Conservation (phyloP, 1,284 basidiomycete species). For the Stygiomarasmius scandens region DNA sequence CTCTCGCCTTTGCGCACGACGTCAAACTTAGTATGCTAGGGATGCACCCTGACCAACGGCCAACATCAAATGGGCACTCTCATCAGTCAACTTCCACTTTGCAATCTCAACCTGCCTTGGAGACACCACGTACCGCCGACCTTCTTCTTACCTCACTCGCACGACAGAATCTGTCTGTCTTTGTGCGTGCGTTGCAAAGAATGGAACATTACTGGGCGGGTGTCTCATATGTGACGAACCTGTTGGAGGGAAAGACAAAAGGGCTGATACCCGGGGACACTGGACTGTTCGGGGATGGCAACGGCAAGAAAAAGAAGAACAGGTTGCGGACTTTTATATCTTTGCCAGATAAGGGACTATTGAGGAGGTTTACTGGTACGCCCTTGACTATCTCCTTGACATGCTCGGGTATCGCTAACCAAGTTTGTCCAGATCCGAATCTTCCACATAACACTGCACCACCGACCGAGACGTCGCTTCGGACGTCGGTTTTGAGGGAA, state of each 20-base stretch:
- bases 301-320: slow-evolving; percentile 6
- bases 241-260: slow-evolving; percentile 25
- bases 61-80: slow-evolving; percentile 12
- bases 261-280: slow-evolving; percentile 3
- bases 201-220: slow-evolving; percentile 44
- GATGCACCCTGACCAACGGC: not conserved
- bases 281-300: slow-evolving; percentile 15
- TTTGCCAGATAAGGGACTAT: slow-evolving; percentile 38
- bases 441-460: slow-evolving; percentile 38
- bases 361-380: slow-evolving; percentile 31
- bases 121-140: slow-evolving; percentile 26
- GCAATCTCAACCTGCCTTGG: not conserved
- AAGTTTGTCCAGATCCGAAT: slow-evolving; percentile 23
- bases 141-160: slow-evolving; percentile 37
- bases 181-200: slow-evolving; percentile 33
- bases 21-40: not conserved
- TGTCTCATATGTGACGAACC: slow-evolving; percentile 30
- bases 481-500: slow-evolving; percentile 33
- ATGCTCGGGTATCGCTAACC: too few relatives aligned
- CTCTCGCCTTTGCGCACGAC: not conserved
- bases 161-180: slow-evolving; percentile 33
- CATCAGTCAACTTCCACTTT: slow-evolving; percentile 26
- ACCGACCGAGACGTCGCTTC: slow-evolving; percentile 37
- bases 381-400: too few relatives aligned
- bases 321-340: slow-evolving; percentile 37